A percentile compares a stretch with the other conserved stretches of the same genome.
phyloP scores from a whole-genome alignment of 805 yeast genomes.

The Ogataea zsoltii region DNA sequence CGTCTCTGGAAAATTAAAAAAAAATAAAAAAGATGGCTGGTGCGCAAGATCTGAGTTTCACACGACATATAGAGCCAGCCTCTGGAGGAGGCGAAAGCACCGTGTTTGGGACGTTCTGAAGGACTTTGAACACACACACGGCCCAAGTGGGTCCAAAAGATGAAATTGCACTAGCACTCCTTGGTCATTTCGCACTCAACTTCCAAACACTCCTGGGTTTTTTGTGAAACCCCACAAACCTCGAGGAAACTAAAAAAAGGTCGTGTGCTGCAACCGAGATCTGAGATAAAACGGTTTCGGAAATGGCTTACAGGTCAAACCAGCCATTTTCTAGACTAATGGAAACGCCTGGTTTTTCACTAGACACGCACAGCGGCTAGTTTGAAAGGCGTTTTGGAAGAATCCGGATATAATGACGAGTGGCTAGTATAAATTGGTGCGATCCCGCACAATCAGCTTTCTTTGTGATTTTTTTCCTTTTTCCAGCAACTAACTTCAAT shows the following conservation, averaged over 20 bases:
- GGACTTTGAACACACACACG: too few species aligned
- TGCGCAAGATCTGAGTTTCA: conserved; percentile 2
- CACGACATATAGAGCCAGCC: conserved; percentile 1
- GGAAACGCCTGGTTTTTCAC: background rate
- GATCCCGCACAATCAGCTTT: background rate
- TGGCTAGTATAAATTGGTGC: conserved; percentile 2
- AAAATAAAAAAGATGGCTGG: conserved; percentile 2
- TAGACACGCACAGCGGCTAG: background rate
- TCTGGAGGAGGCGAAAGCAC: too few species aligned
- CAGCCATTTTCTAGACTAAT: conserved; percentile 14
- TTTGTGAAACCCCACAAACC: conserved; percentile 1
- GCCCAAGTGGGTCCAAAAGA: too few species aligned
- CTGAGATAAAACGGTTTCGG: conserved; percentile 11
- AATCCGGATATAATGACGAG: background rate
- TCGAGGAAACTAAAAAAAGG: conserved; percentile 6
- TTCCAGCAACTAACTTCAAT: background rate
- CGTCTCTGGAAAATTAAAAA: too few species aligned
- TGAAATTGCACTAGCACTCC: too few species aligned
- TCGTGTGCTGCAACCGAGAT: conserved; percentile 14
- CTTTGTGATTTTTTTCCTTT: too few species aligned
- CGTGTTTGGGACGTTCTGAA: too few species aligned
- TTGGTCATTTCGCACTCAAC: background rate
- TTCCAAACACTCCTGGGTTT: background rate
- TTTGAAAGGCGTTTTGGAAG: conserved; percentile 2
- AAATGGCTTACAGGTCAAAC: conserved; percentile 15